Conservation (phyloP, 23 red algal species). For the Rhodosorus marinus region DNA sequence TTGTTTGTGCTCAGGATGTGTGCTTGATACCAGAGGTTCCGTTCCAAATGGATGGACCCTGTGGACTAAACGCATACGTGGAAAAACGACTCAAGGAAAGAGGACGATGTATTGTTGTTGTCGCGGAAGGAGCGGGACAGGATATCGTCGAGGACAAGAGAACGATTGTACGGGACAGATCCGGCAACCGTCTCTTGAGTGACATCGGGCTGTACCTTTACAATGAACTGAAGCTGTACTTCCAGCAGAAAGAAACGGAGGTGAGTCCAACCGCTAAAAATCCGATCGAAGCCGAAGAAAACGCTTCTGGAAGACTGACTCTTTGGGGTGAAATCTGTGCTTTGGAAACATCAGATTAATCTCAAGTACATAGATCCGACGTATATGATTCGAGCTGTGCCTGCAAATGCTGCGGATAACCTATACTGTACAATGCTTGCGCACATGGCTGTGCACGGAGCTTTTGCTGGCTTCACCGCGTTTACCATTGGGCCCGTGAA, state of each 20-base stretch:
- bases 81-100: constrained; percentile 26
- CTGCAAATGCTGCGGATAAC: constrained; percentile 56
- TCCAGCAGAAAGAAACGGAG: constrained; percentile 22
- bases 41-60: constrained; percentile 39
- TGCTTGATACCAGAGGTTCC: constrained; percentile 74
- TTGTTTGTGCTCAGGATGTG: constrained; percentile 38
- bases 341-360: too few species aligned
- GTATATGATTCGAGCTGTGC: constrained; percentile 65
- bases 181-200: constrained; percentile 18
- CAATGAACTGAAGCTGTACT: constrained; percentile 39
- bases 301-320: too few species aligned
- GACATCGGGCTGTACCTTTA: constrained; percentile 57
- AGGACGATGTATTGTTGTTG: constrained; percentile 58
- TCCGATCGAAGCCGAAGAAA: too few species aligned
- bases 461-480: constrained; percentile 48
- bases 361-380: constrained; percentile 92
- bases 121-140: constrained; percentile 77
- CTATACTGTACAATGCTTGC: constrained; percentile 80
- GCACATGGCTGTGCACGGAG: constrained; percentile 83
- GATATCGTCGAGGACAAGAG: constrained; percentile 1
- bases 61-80: constrained; percentile 49
- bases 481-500: constrained; percentile 75
- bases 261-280: too few species aligned
- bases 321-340: too few species aligned
- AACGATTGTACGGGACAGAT: not conserved